Conservation (phyloP, 164 flowering plant species). For the Stephania yunnanensis region DNA sequence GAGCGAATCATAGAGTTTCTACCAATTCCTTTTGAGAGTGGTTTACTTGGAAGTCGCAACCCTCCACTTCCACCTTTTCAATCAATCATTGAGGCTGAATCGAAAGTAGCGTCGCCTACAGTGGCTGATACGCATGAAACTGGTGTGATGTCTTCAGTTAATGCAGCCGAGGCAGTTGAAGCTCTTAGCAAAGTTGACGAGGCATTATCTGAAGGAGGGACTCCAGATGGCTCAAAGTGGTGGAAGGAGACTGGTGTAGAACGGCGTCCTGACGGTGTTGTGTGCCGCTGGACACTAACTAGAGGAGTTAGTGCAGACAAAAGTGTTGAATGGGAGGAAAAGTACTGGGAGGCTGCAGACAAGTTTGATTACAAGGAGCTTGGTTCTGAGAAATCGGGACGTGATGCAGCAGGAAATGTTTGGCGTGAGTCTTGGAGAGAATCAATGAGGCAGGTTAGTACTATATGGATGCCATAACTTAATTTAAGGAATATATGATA, state of each 20-base stretch:
- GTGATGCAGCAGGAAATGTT: constrained; percentile 81
- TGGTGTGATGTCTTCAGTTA: constrained; percentile 42
- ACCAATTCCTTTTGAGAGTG: constrained; percentile 66
- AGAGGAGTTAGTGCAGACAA: constrained; percentile 83
- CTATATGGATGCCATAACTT: background rate
- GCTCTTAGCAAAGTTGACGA: constrained; percentile 44
- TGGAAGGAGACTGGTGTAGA: constrained; percentile 92
- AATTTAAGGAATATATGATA: background rate
- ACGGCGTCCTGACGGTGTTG: constrained; percentile 72
- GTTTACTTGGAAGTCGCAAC: constrained; percentile 23
- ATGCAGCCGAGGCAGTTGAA: constrained; percentile 68
- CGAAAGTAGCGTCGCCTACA: constrained; percentile 26
- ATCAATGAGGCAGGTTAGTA: constrained; percentile 78
- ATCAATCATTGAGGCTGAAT: constrained; percentile 50
- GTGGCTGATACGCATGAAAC: constrained; percentile 36
- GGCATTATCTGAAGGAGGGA: constrained; percentile 37
- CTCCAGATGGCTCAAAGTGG: constrained; percentile 79
- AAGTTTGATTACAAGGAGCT: constrained; percentile 81
- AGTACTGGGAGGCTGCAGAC: constrained; percentile 93
- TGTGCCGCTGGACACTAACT: constrained; percentile 86
- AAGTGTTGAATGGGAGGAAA: constrained; percentile 85
- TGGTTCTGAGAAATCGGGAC: constrained; percentile 96
- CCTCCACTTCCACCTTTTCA: constrained; percentile 75
- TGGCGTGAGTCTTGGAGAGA: constrained; percentile 97
- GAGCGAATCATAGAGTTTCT: constrained; percentile 43